These are phyloP conservation scores for Tetrapisispora taiwanensis DNA, from an alignment of 805 yeast genomes.

Conservation along the genomic window DNA sequence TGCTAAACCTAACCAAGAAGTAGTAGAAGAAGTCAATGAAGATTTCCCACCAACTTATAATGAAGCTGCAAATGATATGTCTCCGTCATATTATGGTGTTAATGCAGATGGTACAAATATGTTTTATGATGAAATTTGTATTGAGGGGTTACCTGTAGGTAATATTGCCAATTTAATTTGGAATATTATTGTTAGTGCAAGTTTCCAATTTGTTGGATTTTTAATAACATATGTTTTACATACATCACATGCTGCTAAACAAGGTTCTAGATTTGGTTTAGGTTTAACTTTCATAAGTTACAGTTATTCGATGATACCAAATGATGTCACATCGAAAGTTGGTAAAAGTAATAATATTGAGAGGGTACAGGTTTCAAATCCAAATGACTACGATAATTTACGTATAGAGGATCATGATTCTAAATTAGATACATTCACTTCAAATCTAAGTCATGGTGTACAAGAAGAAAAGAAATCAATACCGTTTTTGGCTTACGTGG, in stretches of 20 bases:
- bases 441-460: slow-evolving; percentile 23
- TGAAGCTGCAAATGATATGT: slow-evolving; percentile 87
- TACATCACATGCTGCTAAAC: slow-evolving; percentile 94
- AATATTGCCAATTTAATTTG: slow-evolving; percentile 78
- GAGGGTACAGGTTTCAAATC: slow-evolving; percentile 46
- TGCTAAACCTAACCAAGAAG: slow-evolving; percentile 65
- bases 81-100: slow-evolving; percentile 66
- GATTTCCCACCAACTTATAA: slow-evolving; percentile 81
- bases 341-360: slow-evolving; percentile 22
- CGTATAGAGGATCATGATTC: slow-evolving; percentile 17
- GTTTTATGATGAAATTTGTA: slow-evolving; percentile 80
- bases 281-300: slow-evolving; percentile 74
- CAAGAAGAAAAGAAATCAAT: slow-evolving; percentile 28
- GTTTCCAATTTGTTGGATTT: slow-evolving; percentile 91
- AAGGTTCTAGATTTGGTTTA: slow-evolving; percentile 87
- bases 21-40: slow-evolving; percentile 25
- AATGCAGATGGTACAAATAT: slow-evolving; percentile 7
- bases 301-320: slow-evolving; percentile 50
- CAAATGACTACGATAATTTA: slow-evolving; percentile 44
- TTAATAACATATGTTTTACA: slow-evolving; percentile 81
- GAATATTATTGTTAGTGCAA: slow-evolving; percentile 81
- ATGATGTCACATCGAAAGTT: slow-evolving; percentile 27
- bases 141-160: slow-evolving; percentile 94
- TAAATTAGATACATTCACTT: slow-evolving; percentile 22
- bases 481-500: slow-evolving; percentile 49